Evolutionary conservation across 2,329 filamentous ascomycete genomes (phyloP), one percentile per base, ranked within the genome.

Genomic region (Ophiostoma himal-ulmi): DNA sequence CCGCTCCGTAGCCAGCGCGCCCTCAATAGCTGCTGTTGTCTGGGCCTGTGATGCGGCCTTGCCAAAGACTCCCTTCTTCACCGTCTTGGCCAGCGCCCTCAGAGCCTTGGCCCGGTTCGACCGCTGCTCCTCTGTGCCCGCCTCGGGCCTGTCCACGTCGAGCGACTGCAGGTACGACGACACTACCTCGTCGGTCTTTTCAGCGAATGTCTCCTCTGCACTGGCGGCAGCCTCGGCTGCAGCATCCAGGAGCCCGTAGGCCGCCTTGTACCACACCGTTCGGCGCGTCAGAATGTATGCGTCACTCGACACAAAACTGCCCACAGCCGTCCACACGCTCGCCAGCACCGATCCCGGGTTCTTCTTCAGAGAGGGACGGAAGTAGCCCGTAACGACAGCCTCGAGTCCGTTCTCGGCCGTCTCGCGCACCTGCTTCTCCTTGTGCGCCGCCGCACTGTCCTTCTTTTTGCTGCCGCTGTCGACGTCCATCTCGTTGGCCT

Each of bases 1-100:
- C 72, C 79, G 75, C 73, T 80, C 79, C 20, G 72, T 70, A 6
- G 34, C 73, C 26, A 72, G 39, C 2, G 77, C 77, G 37, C 69
- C 81, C 72, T 84, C 83, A 37, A 93, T 78, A 14, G 69, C 83
- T 5, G 79, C 80, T 71, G 84, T 84, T 37, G 92, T 79, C 39
- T 41, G 44, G 10, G 65, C 70, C 13, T 75, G 74, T 7, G 73
- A 73, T 2, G 48, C 68, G 6, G 68, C 48, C 20, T 73, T 54
- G 3, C 79, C 83, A 76, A 86, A 82, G 0, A 81, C 77, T 0
- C 82, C 82, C 65, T 78, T 78, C 52, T 79, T 79, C 71, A 79
- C 81, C 1, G 83, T 80, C 71, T 78, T 79, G 6, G 81, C 75
- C 13, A 83, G 79, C 0, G 80, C 79, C 1, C 77, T 77, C 0